Conservation (phyloP, 1,139 yeast species). For the Protomyces arabidopsidicola region DNA sequence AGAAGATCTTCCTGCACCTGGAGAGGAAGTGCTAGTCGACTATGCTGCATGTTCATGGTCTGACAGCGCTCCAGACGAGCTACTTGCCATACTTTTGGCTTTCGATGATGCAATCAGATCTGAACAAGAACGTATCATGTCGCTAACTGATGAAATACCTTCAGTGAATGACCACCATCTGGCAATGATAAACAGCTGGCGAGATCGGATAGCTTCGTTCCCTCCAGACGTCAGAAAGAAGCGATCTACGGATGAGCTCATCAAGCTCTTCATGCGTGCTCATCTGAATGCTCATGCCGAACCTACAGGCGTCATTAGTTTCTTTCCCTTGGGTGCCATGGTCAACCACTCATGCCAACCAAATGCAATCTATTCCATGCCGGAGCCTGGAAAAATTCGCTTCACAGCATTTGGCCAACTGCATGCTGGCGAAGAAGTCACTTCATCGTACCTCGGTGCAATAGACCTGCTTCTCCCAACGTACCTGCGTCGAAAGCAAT, state of each 20-base stretch:
- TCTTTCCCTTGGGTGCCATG: conserved; percentile 16
- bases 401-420: conserved; percentile 1
- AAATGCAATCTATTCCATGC: conserved; percentile 9
- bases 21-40: neutral
- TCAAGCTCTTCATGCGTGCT: conserved; percentile 1
- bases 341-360: conserved; percentile 21
- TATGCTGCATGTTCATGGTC: neutral
- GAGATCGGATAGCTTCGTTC: too few relatives aligned
- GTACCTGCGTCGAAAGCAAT: neutral
- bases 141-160: too few relatives aligned
- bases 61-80: neutral
- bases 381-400: conserved; percentile 3
- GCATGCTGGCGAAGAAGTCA: conserved; percentile 5
- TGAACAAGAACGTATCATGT: neutral
- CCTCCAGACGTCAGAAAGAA: too few relatives aligned
- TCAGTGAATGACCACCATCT: too few relatives aligned
- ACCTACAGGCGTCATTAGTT: neutral
- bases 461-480: conserved; percentile 5
- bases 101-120: neutral
- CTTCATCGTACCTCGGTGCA: conserved; percentile 16
- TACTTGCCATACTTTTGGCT: neutral
- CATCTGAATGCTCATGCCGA: conserved; percentile 25
- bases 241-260: neutral
- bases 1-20: too few relatives aligned
- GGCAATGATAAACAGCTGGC: too few relatives aligned